Evolutionary conservation across 495 filamentous ascomycete genomes (phyloP).

Genomic region (Penicillium longicatenatum): DNA sequence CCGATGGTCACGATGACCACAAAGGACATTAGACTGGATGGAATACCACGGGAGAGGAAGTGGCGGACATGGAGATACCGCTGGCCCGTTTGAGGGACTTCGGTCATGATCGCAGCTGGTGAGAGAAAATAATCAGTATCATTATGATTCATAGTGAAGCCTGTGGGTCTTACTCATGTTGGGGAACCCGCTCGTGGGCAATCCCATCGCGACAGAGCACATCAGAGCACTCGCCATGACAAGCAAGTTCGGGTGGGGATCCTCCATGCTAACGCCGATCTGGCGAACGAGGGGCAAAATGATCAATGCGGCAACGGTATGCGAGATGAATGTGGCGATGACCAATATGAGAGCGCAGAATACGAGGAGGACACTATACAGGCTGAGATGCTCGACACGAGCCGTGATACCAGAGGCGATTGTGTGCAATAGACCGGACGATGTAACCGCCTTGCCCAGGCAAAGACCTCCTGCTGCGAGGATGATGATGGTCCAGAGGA

Average conservation of each 20-base stretch:
- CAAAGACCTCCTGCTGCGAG: constrained; percentile 91
- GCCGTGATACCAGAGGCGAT: constrained; percentile 75
- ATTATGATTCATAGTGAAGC: constrained; percentile 4
- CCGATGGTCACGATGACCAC: constrained; percentile 82
- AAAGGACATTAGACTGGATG: constrained; percentile 78
- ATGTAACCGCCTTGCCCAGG: constrained; percentile 92
- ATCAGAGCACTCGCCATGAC: constrained; percentile 82
- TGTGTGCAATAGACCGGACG: constrained; percentile 88
- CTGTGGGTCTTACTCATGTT: constrained; percentile 87
- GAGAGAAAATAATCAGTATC: constrained; percentile 25
- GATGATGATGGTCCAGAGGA: constrained; percentile 99
- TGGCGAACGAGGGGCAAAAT: constrained; percentile 86
- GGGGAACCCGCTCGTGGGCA: constrained; percentile 95
- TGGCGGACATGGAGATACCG: constrained; percentile 90
- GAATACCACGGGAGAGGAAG: constrained; percentile 89
- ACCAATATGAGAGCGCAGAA: constrained; percentile 86
- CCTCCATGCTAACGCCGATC: constrained; percentile 79
- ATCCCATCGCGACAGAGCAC: constrained; percentile 76
- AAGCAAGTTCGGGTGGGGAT: constrained; percentile 90
- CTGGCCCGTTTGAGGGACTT: constrained; percentile 87
- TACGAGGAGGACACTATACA: constrained; percentile 86
- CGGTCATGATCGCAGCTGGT: constrained; percentile 97
- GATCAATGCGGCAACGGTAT: constrained; percentile 95
- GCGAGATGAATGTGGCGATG: constrained; percentile 96
- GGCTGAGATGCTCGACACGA: constrained; percentile 71